phyloP scores from a whole-genome alignment of 2,329 filamentous ascomycete genomes.

The Ceratocystis variospora region DNA sequence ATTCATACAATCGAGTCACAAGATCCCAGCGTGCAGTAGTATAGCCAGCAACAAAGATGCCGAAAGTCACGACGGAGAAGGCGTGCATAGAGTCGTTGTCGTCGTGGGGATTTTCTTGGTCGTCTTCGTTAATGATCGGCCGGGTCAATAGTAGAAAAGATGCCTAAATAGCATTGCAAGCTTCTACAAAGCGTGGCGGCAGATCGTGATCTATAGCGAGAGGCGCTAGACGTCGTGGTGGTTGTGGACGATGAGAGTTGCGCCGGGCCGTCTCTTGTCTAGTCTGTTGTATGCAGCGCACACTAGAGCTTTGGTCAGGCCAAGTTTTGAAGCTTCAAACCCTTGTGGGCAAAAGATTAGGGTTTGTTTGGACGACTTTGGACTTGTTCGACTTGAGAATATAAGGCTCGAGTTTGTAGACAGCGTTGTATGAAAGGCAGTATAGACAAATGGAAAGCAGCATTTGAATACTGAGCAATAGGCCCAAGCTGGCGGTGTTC shows the following conservation, averaged over 20 bases:
- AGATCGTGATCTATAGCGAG: background rate
- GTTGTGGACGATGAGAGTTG: background rate
- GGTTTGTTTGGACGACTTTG: too few species aligned
- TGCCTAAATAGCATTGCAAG: slow-evolving; percentile 13
- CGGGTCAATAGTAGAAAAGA: slow-evolving; percentile 9
- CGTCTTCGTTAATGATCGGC: slow-evolving; percentile 3
- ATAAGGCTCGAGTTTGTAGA: background rate
- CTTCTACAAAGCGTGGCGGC: background rate
- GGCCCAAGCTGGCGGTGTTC: too few species aligned
- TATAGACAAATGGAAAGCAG: too few species aligned
- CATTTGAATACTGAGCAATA: too few species aligned
- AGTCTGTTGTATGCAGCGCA: too few species aligned
- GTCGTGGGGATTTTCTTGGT: slow-evolving; percentile 23
- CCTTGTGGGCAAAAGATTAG: too few species aligned
- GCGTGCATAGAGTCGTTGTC: slow-evolving; percentile 69
- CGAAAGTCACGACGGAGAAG: slow-evolving; percentile 87
- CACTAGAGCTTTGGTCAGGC: too few species aligned
- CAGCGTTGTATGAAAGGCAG: background rate
- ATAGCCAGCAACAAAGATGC: slow-evolving; percentile 98
- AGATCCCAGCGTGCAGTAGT: slow-evolving; percentile 99
- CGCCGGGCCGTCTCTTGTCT: too few species aligned
- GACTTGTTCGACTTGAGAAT: too few species aligned
- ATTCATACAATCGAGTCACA: slow-evolving; percentile 89
- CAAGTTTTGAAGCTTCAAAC: too few species aligned
- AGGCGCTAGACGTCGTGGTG: background rate